Evolutionary conservation across 2,329 filamentous ascomycete genomes (phyloP), one percentile per base, ranked within the genome.

Genomic region (Metarhizium sp.): DNA sequence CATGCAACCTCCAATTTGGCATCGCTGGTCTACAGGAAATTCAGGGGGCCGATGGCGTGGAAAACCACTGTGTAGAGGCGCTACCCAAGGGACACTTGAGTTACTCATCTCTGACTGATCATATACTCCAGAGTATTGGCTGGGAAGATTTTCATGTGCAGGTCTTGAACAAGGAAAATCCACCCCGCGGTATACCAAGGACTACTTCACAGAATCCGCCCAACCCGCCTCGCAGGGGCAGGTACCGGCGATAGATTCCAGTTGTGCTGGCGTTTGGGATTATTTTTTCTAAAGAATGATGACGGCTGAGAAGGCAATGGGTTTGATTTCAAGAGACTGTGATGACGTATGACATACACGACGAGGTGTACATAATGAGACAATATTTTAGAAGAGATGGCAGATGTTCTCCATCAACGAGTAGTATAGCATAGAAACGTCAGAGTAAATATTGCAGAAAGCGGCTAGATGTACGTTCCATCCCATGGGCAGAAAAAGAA

Each of bases 21-120:
- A 79, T 97, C 38, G 91, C 92, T 0, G 92, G 92, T 0, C 73
- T 97, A 18, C 87, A 96, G 67, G 79, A 80, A 16, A 81, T 94
- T 36, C 76, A 81, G 45, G 85, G 84, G 14, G 82, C 90, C 2
- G 74, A 77, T 52, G 78, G 79, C 43, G 75, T 86, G 54, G 86
- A 90, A 67, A 90, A 88, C 61, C 73, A 87, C 53, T 77, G 88
- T 59, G 80, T 85, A 30, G 85, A 80, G 58, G 78, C 84, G 54
- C 76, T 84, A 59, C 79, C 89, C 53, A 82, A 75, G 59, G 86
- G 85, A 16, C 88, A 92, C 69, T 69, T 88, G 57, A 78, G 84
- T 61, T 92, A 92, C 66, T 81, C 85, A 57, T 81, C 80, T 63
- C 73, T 90, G 52, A 75, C 86, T 8, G 85, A 86, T 16, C 78